Evolutionary conservation across 139 green algal genomes (phyloP).

Genomic region (Tetraselmis chui): DNA sequence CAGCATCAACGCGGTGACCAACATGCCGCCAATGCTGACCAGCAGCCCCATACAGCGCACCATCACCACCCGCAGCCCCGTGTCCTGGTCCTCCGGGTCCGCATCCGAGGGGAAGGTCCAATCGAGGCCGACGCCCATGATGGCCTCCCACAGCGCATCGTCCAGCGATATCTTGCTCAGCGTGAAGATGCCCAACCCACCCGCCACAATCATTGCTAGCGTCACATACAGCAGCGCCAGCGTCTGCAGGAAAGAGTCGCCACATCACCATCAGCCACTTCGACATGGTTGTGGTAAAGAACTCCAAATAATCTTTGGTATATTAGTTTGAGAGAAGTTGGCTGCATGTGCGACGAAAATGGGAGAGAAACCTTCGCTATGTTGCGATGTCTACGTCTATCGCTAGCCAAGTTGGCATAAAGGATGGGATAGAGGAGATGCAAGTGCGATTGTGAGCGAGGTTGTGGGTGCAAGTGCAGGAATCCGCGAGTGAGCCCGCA

Average conservation of each 20-base stretch:
- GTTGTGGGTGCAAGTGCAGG: no score
- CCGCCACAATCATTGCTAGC: constrained; percentile 29
- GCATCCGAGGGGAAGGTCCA: constrained; percentile 29
- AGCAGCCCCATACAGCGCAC: constrained; percentile 25
- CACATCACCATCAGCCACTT: no score
- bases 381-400: no score
- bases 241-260: constrained; percentile 7
- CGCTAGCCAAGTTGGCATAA: no score
- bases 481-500: no score
- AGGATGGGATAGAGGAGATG: no score
- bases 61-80: constrained; percentile 19
- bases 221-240: constrained; percentile 42
- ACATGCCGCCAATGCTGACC: constrained; percentile 43
- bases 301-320: no score
- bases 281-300: no score
- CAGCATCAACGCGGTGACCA: constrained; percentile 49
- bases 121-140: constrained; percentile 28
- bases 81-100: constrained; percentile 18
- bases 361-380: no score
- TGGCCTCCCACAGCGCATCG: constrained; percentile 19
- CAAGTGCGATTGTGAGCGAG: no score
- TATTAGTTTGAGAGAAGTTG: no score
- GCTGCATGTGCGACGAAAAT: no score
- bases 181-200: constrained; percentile 33
- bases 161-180: constrained; percentile 28